phyloP scores from a whole-genome alignment of 1,284 basidiomycete genomes.

The Boletus sp. region DNA sequence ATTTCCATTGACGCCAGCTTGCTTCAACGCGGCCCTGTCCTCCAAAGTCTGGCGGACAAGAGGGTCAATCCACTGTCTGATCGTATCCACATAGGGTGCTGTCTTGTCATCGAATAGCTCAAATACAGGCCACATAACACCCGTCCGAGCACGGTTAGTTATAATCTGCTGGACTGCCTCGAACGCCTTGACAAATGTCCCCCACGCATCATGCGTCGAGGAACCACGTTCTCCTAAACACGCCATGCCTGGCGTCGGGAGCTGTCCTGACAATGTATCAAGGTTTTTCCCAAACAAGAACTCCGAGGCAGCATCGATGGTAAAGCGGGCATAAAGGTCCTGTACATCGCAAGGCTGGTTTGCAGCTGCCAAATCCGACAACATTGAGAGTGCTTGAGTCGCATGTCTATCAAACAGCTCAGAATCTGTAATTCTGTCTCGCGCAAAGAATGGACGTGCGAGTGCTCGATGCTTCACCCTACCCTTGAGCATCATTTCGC shows the following conservation, averaged over 20 bases:
- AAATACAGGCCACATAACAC: conserved; percentile 63
- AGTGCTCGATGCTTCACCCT: conserved; percentile 56
- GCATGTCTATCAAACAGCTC: conserved; percentile 60
- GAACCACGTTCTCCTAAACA: conserved; percentile 56
- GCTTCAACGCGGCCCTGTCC: conserved; percentile 41
- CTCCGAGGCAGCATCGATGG: conserved; percentile 66
- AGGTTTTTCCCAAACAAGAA: conserved; percentile 64
- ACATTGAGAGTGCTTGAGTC: conserved; percentile 44
- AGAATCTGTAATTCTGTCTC: conserved; percentile 66
- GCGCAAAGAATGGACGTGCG: conserved; percentile 69
- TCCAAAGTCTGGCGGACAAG: conserved; percentile 52
- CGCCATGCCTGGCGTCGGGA: conserved; percentile 48
- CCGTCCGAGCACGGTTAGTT: conserved; percentile 49
- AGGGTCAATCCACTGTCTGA: conserved; percentile 59
- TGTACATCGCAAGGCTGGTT: conserved; percentile 54
- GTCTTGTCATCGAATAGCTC: conserved; percentile 62
- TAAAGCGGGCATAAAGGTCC: conserved; percentile 65
- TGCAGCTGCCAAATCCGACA: conserved; percentile 39
- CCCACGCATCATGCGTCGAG: conserved; percentile 54
- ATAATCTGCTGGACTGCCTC: conserved; percentile 57
- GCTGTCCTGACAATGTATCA: conserved; percentile 52
- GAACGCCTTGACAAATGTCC: conserved; percentile 60
- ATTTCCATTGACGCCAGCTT: conserved; percentile 36
- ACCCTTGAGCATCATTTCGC: conserved; percentile 6
- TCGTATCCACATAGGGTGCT: conserved; percentile 45